A percentile compares a stretch with the other conserved stretches of the same genome.
Conservation (phyloP, 2,329 filamentous ascomycete genomes). For the Zymoseptoria pseudotritici region DNA sequence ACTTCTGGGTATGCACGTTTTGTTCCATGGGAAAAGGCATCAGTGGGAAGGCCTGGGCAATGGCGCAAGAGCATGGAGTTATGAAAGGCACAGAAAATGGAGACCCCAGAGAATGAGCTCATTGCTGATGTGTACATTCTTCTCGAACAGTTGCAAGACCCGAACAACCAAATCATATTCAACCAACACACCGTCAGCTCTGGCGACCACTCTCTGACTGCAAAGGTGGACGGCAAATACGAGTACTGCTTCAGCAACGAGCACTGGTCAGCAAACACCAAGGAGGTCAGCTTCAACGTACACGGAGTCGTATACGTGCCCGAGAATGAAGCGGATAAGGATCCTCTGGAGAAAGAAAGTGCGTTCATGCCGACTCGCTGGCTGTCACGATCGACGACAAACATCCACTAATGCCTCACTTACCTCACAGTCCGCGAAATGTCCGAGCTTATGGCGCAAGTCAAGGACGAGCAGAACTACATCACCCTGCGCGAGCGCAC, state of each 20-base stretch:
- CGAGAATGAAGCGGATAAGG: constrained; percentile 72
- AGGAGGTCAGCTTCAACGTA: constrained; percentile 98
- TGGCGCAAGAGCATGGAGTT: neutral
- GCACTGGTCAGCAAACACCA: constrained; percentile 90
- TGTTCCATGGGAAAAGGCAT: neutral
- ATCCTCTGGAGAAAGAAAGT: constrained; percentile 89
- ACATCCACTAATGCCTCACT: neutral
- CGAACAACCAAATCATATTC: constrained; percentile 65
- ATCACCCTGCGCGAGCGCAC: constrained; percentile 92
- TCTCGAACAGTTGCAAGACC: constrained; percentile 63
- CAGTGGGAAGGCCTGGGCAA: neutral
- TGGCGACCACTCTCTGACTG: constrained; percentile 88
- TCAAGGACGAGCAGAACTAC: constrained; percentile 97
- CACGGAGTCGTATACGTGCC: constrained; percentile 97
- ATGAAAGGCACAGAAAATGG: neutral
- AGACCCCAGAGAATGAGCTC: neutral
- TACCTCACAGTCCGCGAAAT: constrained; percentile 63
- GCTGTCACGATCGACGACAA: neutral
- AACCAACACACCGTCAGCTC: constrained; percentile 76
- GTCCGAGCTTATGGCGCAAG: constrained; percentile 76
- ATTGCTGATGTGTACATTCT: constrained; percentile 4
- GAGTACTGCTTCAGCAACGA: constrained; percentile 99
- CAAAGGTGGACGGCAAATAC: constrained; percentile 78
- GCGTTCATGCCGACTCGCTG: constrained; percentile 27
- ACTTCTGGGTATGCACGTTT: constrained; percentile 76